A percentile compares a stretch with the other conserved stretches of the same genome.
Conservation (phyloP, 345 rosid genomes). For the Ceriops zippeliana region DNA sequence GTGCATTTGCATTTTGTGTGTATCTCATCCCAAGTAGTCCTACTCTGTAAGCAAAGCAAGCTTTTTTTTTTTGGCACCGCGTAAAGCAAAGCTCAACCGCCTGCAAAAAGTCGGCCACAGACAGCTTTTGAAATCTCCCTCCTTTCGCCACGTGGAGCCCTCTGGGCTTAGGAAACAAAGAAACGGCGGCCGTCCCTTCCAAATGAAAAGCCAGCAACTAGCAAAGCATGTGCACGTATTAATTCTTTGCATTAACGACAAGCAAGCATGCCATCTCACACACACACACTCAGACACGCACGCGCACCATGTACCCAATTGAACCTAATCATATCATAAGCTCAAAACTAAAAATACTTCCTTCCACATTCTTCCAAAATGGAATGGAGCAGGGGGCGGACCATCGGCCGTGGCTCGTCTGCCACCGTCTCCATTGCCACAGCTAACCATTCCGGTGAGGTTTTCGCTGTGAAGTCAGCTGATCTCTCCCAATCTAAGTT, state of each 20-base stretch:
- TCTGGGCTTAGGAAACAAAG: background rate
- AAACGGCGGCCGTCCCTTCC: slow-evolving; percentile 37
- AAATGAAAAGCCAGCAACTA: background rate
- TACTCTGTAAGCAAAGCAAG: slow-evolving; percentile 6
- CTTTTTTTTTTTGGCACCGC: background rate
- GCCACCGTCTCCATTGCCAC: slow-evolving; percentile 48
- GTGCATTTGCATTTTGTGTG: no score
- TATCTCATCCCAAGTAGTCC: no score
- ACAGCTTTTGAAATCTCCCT: slow-evolving; percentile 6
- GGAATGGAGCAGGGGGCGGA: slow-evolving; percentile 54
- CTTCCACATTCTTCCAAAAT: slow-evolving; percentile 20
- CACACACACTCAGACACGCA: no score
- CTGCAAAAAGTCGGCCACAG: slow-evolving; percentile 15
- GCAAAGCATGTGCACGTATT: no score
- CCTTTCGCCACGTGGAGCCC: slow-evolving; percentile 33
- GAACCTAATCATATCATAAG: background rate
- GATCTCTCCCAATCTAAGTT: slow-evolving; percentile 35
- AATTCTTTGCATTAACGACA: slow-evolving; percentile 24
- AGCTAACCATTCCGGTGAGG: slow-evolving; percentile 20
- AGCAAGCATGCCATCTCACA: background rate
- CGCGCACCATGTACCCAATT: background rate
- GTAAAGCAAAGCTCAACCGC: slow-evolving; percentile 8
- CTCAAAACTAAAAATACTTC: background rate
- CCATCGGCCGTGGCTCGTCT: slow-evolving; percentile 52
- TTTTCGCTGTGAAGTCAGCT: slow-evolving; percentile 57